Evolutionary conservation across 768 basidiomycete species (phyloP).

Genomic region (Strobilomyces echinocephalus): DNA sequence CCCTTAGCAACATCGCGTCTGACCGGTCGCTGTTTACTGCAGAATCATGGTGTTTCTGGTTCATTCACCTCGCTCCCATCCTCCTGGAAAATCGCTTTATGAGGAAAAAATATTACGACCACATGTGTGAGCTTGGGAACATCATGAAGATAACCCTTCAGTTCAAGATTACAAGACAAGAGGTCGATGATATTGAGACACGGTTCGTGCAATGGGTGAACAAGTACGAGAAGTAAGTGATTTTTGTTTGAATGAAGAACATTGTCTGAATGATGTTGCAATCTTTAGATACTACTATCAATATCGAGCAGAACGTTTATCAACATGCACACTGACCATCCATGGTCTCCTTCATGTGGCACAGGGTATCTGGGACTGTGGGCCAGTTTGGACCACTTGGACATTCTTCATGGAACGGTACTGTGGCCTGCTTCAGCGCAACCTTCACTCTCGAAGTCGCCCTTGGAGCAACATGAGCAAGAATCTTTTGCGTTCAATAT

Average conservation of each 20-base stretch:
- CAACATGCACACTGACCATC: not conserved
- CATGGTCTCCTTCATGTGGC: not conserved
- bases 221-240: no score
- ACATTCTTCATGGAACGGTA: not conserved
- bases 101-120: slow-evolving; percentile 13
- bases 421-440: not conserved
- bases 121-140: slow-evolving; percentile 1
- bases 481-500: not conserved
- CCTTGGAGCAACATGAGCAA: not conserved
- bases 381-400: not conserved
- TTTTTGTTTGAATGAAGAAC: no score
- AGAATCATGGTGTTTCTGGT: slow-evolving; percentile 22
- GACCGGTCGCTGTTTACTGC: slow-evolving; percentile 8
- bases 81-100: slow-evolving; percentile 8
- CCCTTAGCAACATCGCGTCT: slow-evolving; percentile 31
- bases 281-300: not conserved
- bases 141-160: slow-evolving; percentile 7
- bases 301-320: not conserved
- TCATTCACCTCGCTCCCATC: slow-evolving; percentile 14
- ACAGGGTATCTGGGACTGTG: not conserved
- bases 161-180: not conserved
- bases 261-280: not conserved
- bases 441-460: not conserved
- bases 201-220: no score
- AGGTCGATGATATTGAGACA: slow-evolving; percentile 5